Base-by-base conservation (phyloP, 2,329 filamentous ascomycete species). In the Apiospora saccharicola region DNA sequence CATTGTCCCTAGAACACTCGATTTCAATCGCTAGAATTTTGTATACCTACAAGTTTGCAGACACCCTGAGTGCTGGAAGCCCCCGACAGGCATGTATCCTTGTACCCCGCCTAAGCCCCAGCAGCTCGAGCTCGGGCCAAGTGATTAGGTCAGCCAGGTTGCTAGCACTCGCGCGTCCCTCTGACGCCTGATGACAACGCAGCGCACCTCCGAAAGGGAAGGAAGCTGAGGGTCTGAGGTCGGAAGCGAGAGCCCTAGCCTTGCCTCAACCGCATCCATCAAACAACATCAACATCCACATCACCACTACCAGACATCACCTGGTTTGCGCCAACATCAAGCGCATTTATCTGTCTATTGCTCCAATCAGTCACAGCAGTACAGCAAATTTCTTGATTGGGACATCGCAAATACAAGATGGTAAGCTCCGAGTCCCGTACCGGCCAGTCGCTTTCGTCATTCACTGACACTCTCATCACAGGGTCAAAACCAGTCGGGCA, bases 401-500 rank as follows among this genome's bases (percentile, higher is more conserved):
- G 57, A 64, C 57, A 37, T 41, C 57, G 57, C 57, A 64, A 41
- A 5, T 2, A n/a, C 57, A 64, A 64, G 57, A 64, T 64, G 57
- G 57, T 64, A 64, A 64, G 57, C 57, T 64, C 7, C 8, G 12
- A 37, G 16, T 7, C 14, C 30, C 4, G 19, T 41, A 24, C 57
- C 57, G 12, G 22, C 57, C 57, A 64, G 57, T 68, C 67, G 43
- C 41, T 57, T 41, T 57, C 47, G 46, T 41, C 68, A 53, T 53
- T 37, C 68, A 51, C 68, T 70, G 47, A 70, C 68, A 70, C 30
- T 41, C 68, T 51, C 37, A 5, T 26, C n/a, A 51, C 57, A 95
- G 93, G 93, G 93, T 88, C 92, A 94, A 85, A 92, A 92, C 78
- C 93, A 97, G 83, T 98, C 95, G 82, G 94, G 94, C 81, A 93